Percentiles rank a stretch among this genome's conserved stretches.
Conservation (phyloP, 169 alveolate genomes). For the Plasmodium ovale region DNA sequence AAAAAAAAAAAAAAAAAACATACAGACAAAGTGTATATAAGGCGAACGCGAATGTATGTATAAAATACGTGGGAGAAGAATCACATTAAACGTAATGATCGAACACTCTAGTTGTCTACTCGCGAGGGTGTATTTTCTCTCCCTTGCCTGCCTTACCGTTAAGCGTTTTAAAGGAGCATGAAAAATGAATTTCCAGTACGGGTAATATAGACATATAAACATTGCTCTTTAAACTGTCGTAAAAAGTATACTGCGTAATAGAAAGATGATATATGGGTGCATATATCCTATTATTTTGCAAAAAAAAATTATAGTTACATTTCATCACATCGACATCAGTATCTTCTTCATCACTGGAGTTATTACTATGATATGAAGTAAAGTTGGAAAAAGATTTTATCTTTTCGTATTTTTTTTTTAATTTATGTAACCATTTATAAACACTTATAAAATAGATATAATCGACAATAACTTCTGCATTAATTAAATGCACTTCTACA, state of each 20-base stretch:
- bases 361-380: constrained; percentile 8
- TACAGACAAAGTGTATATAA: background rate
- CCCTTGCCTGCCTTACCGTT: constrained; percentile 8
- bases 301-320: constrained; percentile 24
- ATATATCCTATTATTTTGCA: constrained; percentile 55
- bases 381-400: constrained; percentile 21
- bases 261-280: constrained; percentile 37
- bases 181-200: constrained; percentile 32
- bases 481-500: constrained; percentile 32
- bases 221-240: constrained; percentile 17
- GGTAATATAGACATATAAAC: constrained; percentile 33
- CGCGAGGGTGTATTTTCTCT: background rate
- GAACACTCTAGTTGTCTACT: no score
- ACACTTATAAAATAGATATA: constrained; percentile 29
- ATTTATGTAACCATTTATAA: constrained; percentile 29
- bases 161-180: constrained; percentile 21
- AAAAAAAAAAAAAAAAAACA: background rate
- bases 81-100: no score
- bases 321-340: background rate
- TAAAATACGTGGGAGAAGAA: background rate
- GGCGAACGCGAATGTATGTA: background rate
- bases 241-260: constrained; percentile 37
- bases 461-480: constrained; percentile 40
- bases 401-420: constrained; percentile 20
- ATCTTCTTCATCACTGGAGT: background rate